Base-by-base conservation (phyloP, 1,284 basidiomycete species). In the Austroboletus novae-zelandiae region DNA sequence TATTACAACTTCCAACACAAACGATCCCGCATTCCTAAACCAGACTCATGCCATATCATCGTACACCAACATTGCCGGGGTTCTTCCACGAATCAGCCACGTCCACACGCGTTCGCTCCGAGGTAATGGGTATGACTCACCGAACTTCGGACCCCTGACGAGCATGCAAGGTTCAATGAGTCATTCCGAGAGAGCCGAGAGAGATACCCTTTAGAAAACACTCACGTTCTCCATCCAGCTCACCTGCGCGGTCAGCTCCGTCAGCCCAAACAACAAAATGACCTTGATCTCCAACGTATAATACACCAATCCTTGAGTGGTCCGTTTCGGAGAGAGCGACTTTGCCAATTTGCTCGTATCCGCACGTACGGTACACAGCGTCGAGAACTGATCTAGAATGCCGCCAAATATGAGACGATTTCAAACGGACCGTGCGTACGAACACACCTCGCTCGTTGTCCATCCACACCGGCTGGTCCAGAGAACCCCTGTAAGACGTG, bases 181-280 rank as follows among this genome's bases (percentile, higher is more conserved):
- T 44, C 45, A 17, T 61, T n/a, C n/a, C n/a, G n/a, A n/a, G n/a
- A n/a, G 4, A 23, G 20, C 2, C 20, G 20, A 23, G 20, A 23
- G 20, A 23, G 4, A n/a, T 3, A 41, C 18, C 0, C 17, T 9
- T 9, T 1, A 18, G 25, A 1, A n/a, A 29, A 41, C 8, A 61
- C 66, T 44, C 49, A 75, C 77, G 47, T 74, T 67, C 35, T 78
- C 75, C 41, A 55, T 59, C 74, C 76, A 78, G 29, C 67, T 61
- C 32, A 78, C 55, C 46, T 76, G 72, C 0, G 76, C 76, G 45
- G 68, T 71, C 46, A 77, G 61, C 55, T 78, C 76, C 0, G 77
- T 75, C 40, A 75, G 53, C 5, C 76, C 77, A 42, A 79, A 74
- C 11, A 74, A 55, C 31, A 78, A 52, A 15, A 78, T 60, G 5